Base-by-base conservation (phyloP, 73 alveolate genomes). In the Halteria grandinella region DNA sequence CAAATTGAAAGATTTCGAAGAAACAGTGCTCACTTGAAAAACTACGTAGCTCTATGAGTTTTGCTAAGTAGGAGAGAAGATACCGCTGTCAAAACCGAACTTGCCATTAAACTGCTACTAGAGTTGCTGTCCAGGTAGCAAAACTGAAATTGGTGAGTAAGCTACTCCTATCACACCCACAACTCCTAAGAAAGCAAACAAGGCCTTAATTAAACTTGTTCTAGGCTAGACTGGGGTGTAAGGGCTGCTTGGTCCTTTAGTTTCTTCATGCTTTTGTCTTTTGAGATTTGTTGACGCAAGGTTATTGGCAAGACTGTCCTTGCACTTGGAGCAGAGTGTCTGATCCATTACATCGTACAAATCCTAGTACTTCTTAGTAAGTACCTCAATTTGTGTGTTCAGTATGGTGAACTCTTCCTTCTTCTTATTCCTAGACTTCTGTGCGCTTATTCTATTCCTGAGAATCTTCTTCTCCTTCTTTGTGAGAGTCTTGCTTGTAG, bases 381-480 rank as follows among this genome's bases (percentile, higher is more conserved):
- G 28, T 1, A 37, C 36, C 24, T 60, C 77, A 37, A 60, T 74
- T 10, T 81, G 57, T 18, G 79, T 18, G 75, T 74, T 88, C 25
- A 88, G 75, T 45, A 72, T 72, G 25, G 71, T 66, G 47, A 88
- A 88, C 64, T 88, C 95, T 59, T 88, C 79, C 83, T 88, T 88
- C 75, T 81, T 88, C 62, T 89, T 72, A 32, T 88, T 89, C 73
- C 95, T 60, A 24, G 92, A 81, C 55, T 86, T 72, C 64, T 88
- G 87, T 5, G 95, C 95, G 52, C 89, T 71, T 28, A 88, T 69
- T 40, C 95, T 57, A 63, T 88, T 88, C 54, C 95, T 49, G 50
- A 81, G 66, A 79, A 88, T 88, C 64, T 88, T 88, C 75, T 81
- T 72, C 52, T 88, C 95, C 73, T 88, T 88, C 75, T 88, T 88